Base-by-base conservation (phyloP, 352 stramenopile genomes). In the Peronospora destructor region DNA sequence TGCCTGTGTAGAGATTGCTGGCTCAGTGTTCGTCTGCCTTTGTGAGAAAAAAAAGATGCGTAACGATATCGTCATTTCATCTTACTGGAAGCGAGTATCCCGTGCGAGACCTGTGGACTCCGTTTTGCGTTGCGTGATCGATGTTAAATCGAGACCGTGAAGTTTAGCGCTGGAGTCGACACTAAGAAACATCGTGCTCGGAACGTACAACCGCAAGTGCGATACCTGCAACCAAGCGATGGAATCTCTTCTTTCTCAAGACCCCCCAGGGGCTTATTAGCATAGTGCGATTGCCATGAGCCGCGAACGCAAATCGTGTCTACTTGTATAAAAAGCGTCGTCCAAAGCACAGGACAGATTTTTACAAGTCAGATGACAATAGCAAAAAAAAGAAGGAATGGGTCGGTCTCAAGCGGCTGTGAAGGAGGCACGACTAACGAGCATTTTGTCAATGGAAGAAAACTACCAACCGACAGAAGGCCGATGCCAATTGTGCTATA, bases 201-300 rank as follows among this genome's bases (percentile, higher is more conserved):
- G 52, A 9, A 68, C 69, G 10, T 84, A 80, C 36, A 56, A 70
- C 14, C 59, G 55, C n/a, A 79, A 68, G 30, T 58, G 78, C 3
- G 62, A 61, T 3, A 51, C 74, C 37, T 38, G 77, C 49, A 59
- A 64, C n/a, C 62, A 75, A 38, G 54, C 68, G 44, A 64, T 75
- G 26, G 56, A 75, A 35, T 66, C 63, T 26, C 56, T 75, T 12
- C 35, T 79, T 9, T 47, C 67, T 11, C 56, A 59, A 10, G 61
- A 69, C 4, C 47, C 4, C 47, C 61, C 29, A 55, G 61, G 45
- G 49, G 4, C 6, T 5, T 16, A 28, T 13, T 2, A 42, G 4
- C 36, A 28, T 42, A 42, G 4, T 34, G 30, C 19, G 19, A 21
- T 21, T 21, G 1, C 3, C 19, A 21, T 21, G 19, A 21, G 3